These are phyloP conservation scores for Clonostachys chloroleuca DNA, from an alignment of 2,329 filamentous ascomycete species.

Conservation along the genomic window DNA sequence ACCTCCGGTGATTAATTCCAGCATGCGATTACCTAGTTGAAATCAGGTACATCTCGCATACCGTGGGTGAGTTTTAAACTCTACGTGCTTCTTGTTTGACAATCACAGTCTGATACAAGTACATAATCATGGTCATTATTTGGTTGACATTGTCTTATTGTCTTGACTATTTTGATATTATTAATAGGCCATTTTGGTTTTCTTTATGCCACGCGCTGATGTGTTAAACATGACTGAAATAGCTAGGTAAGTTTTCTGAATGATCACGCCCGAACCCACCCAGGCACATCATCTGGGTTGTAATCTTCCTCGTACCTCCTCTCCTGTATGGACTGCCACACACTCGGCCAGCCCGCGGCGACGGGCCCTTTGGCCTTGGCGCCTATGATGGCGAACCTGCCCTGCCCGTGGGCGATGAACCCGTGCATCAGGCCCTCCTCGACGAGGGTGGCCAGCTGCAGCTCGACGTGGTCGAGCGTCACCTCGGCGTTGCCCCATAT, in stretches of 20 bases:
- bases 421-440: slow-evolving; percentile 79
- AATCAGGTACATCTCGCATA: too few relatives aligned
- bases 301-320: slow-evolving; percentile 53
- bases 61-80: too few relatives aligned
- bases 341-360: slow-evolving; percentile 69
- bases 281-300: slow-evolving; percentile 65
- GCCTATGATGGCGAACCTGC: slow-evolving; percentile 78
- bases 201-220: not conserved
- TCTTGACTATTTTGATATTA: not conserved
- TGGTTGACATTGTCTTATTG: not conserved
- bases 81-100: too few relatives aligned
- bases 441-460: slow-evolving; percentile 70
- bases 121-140: not conserved
- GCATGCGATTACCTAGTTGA: too few relatives aligned
- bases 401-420: slow-evolving; percentile 74
- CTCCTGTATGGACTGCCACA: slow-evolving; percentile 64
- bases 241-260: not conserved
- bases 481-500: slow-evolving; percentile 60
- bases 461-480: slow-evolving; percentile 66
- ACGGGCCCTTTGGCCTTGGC: slow-evolving; percentile 63
- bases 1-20: too few relatives aligned
- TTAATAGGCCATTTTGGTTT: not conserved
- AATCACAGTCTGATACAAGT: too few relatives aligned
- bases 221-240: not conserved
- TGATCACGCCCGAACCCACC: slow-evolving; percentile 59